phyloP scores from a whole-genome alignment of 345 rosid genomes.

The Linum usitatissimum region DNA sequence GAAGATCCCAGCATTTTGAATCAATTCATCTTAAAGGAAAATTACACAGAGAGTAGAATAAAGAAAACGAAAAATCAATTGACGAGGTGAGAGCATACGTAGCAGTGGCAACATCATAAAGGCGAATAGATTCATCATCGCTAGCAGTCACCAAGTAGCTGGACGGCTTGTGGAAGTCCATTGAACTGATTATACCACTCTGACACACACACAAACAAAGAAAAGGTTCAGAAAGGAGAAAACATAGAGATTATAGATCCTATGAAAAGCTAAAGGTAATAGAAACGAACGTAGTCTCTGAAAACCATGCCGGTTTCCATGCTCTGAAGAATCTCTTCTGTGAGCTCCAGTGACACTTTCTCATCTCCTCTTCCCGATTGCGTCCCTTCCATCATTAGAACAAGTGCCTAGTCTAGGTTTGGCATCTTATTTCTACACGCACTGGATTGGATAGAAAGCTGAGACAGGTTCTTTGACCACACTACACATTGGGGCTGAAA shows the following conservation, averaged over 20 bases:
- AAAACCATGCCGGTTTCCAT: slow-evolving; percentile 91
- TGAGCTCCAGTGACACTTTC: slow-evolving; percentile 42
- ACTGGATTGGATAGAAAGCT: too few relatives aligned
- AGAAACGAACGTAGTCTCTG: slow-evolving; percentile 50
- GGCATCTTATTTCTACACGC: too few relatives aligned
- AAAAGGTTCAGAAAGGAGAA: background rate
- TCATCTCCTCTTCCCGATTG: background rate
- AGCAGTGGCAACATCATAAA: slow-evolving; percentile 37
- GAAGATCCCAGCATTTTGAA: background rate
- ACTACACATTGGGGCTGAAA: too few relatives aligned
- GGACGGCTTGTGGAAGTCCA: slow-evolving; percentile 81
- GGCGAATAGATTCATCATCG: slow-evolving; percentile 94
- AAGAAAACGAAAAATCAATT: background rate
- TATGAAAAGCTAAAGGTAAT: background rate
- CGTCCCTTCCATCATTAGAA: background rate
- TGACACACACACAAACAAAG: slow-evolving; percentile 11
- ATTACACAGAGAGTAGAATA: background rate
- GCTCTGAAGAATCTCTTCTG: slow-evolving; percentile 75
- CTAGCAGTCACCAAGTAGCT: slow-evolving; percentile 90
- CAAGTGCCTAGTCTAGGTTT: too few relatives aligned
- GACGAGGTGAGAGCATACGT: slow-evolving; percentile 11
- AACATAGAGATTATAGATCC: background rate
- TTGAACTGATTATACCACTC: slow-evolving; percentile 82
- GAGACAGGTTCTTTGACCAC: too few relatives aligned
- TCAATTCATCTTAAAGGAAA: background rate